Base-by-base conservation (phyloP, 176 grass and related monocot species). In the Carex scoparia region DNA sequence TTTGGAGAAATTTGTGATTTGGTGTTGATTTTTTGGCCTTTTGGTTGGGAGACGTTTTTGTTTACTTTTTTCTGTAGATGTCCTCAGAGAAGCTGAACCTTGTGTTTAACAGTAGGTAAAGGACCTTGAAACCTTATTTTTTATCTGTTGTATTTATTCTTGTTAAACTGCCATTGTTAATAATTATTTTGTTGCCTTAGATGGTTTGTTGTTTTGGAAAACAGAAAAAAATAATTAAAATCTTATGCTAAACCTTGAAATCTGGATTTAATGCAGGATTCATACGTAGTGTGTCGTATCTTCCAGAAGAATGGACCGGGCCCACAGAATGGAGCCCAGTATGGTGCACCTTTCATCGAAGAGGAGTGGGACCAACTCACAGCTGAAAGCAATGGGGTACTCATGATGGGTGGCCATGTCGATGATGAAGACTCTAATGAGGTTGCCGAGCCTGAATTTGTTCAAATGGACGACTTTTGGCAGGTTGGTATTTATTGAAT, bases 301-400 rank as follows among this genome's bases (percentile, higher is more conserved):
- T 98, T 98, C 68, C 91, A 98, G 88, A 98, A 98, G 84, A 94
- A 74, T 8, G 95, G 91, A 1, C 88, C 91, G 18, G 93, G 95
- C 58, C 95, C 93, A 13, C 92, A 94, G 38, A 98, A 98, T 33
- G 95, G 95, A 4, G 95, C 95, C 31, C 95, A 98, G 65, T 98
- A 98, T 70, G 95, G 95, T 46, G 95, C 95, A 14, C 95, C 95
- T 49, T 98, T 93, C n/a, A 84, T 92, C 4, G 95, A 98, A 91
- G 95, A 93, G 86, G 95, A 98, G 73, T 98, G 95, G 95, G 93
- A 95, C 63, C 69, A 86, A 58, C 83, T 91, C 0, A 90, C 92
- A 1, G 85, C 89, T 57, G 88, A 86, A 54, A 85, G 75, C 77
- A 82, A 86, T 40, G 92, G 84, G 27, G 35, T 88, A 54, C 59